Evolutionary conservation across 805 yeast species (phyloP), one percentile per base, ranked within the genome.

Genomic region (Torulaspora maleeae): DNA sequence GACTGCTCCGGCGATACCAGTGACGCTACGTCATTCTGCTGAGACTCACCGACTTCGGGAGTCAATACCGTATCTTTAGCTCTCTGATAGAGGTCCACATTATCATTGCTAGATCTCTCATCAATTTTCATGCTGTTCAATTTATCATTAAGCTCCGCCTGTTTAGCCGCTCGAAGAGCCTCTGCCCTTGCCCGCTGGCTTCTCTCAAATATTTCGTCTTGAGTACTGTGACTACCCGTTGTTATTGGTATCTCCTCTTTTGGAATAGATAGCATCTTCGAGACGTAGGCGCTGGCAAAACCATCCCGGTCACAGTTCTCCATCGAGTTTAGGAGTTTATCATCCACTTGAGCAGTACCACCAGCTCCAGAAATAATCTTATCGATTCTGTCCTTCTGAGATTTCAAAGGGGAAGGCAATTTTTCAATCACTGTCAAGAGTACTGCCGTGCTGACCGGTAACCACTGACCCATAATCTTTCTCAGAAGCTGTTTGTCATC

Each of bases 201-300:
- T 48, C 82, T 69, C 56, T 83, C 90, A 48, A 73, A 63, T 30
- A 83, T 65, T 50, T 83, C 87, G 54, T 79, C 82, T 4, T 71
- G 72, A 38, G 75, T 54, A 24, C 66, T 67, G 30, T 67, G 64
- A 2, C 20, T 19, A 19, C 68, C 56, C 34, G 70, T 69, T 24
- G 75, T 77, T 28, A 70, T 68, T 1, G 97, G 96, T 19, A 91
- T 68, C 45, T 89, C 96, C 15, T 73, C 77, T 45, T 80, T 83
- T 1, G 96, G 95, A 16, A 93, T 75, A 0, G 96, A 86, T 1
- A 93, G 64, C 70, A 91, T 86, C 58, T 93, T 93, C 1, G 97
- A 88, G 0, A 91, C 87, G 63, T 83, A 93, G 0, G 95, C 95
- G 57, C 77, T 73, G 2, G 70, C 70, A 0, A 86, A 81, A 1